phyloP scores from a whole-genome alignment of 2,329 filamentous ascomycete species.

The Pseudonectria buxi region DNA sequence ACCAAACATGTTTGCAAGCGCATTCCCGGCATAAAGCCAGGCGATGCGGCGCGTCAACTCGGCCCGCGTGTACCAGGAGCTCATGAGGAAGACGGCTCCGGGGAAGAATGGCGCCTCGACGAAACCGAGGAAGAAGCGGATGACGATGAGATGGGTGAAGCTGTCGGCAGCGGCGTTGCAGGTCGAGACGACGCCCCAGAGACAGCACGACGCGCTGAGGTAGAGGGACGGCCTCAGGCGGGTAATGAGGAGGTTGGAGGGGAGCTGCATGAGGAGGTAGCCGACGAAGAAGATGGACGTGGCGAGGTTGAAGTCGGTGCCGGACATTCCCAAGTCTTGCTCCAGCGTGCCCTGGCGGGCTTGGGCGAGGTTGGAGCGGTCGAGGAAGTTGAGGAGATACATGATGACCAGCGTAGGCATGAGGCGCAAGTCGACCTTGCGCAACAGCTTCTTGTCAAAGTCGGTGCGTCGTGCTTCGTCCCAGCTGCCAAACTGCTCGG shows the following conservation, averaged over 20 bases:
- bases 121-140: conserved; percentile 37
- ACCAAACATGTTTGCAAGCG: conserved; percentile 45
- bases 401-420: conserved; percentile 48
- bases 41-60: conserved; percentile 53
- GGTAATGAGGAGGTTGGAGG: conserved; percentile 52
- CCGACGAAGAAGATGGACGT: conserved; percentile 56
- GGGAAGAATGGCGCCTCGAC: conserved; percentile 47
- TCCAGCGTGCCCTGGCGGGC: conserved; percentile 48
- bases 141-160: conserved; percentile 37
- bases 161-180: conserved; percentile 40
- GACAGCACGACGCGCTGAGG: conserved; percentile 40
- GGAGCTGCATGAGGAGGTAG: conserved; percentile 56
- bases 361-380: conserved; percentile 47
- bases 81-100: conserved; percentile 40
- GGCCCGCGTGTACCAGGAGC: conserved; percentile 37
- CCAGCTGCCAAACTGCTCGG: conserved; percentile 8
- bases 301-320: conserved; percentile 52
- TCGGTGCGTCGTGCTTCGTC: conserved; percentile 12
- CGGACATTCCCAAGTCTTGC: conserved; percentile 44
- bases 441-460: conserved; percentile 30
- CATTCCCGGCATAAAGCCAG: conserved; percentile 51
- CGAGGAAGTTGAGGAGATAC: conserved; percentile 51
- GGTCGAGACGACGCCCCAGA: conserved; percentile 34
- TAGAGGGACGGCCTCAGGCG: conserved; percentile 47
- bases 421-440: conserved; percentile 45